Evolutionary conservation across 345 rosid genomes (phyloP).

Genomic region (Hibiscus tridactylites): DNA sequence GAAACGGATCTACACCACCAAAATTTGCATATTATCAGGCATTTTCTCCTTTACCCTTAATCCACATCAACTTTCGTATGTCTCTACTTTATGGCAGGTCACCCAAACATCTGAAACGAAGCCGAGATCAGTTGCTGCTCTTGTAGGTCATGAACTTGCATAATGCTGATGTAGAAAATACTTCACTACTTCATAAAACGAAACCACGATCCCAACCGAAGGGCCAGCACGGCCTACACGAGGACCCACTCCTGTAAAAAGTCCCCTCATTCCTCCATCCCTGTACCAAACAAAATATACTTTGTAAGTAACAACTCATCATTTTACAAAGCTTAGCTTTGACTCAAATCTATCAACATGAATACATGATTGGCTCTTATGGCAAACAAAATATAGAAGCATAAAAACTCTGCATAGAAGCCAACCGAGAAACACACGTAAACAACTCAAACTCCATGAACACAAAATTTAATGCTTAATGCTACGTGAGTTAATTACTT

Average conservation of each 20-base stretch:
- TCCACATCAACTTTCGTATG: conserved; percentile 2
- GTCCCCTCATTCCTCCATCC: conserved; percentile 74
- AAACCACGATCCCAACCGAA: conserved; percentile 90
- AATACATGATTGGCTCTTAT: too few species aligned
- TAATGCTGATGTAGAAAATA: conserved; percentile 43
- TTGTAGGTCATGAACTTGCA: conserved; percentile 23
- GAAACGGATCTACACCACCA: not conserved
- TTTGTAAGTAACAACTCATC: not conserved
- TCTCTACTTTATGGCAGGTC: not conserved
- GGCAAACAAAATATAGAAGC: too few species aligned
- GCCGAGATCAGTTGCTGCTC: not conserved
- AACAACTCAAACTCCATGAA: not conserved
- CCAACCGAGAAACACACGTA: not conserved
- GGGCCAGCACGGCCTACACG: conserved; percentile 90
- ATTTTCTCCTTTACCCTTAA: conserved; percentile 10
- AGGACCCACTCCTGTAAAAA: conserved; percentile 89
- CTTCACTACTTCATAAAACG: conserved; percentile 85
- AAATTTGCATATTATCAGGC: conserved; percentile 8
- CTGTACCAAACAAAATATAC: conserved; percentile 28
- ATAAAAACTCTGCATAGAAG: not conserved
- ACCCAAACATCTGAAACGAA: not conserved
- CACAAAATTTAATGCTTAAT: not conserved
- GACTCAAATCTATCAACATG: too few species aligned
- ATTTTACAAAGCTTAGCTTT: too few species aligned
- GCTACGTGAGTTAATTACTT: conserved; percentile 1